These are phyloP conservation scores for Beverwykella pulmonaria DNA, from an alignment of 495 filamentous ascomycete genomes.

Conservation along the genomic window DNA sequence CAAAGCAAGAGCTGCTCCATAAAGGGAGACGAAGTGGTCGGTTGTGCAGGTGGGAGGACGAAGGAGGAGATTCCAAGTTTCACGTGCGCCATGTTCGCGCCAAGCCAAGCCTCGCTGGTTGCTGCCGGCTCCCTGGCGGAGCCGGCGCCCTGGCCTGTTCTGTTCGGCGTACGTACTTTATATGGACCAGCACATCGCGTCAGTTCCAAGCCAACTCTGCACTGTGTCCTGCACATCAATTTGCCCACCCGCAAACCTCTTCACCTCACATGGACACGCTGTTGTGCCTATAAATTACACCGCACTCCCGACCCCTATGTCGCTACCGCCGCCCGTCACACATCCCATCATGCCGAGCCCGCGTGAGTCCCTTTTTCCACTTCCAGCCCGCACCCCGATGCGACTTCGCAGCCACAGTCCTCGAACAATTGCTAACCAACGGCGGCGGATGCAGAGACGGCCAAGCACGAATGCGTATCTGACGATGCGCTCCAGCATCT, in stretches of 20 bases:
- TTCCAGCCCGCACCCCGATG: background rate
- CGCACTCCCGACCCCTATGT: conserved; percentile 18
- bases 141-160: background rate
- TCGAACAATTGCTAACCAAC: conserved; percentile 11
- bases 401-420: background rate
- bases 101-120: no score
- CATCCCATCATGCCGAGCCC: conserved; percentile 32
- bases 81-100: background rate
- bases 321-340: conserved; percentile 29
- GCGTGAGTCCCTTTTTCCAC: conserved; percentile 23
- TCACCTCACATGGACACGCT: conserved; percentile 8
- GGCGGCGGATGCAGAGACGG: conserved; percentile 37
- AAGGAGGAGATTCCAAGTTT: background rate
- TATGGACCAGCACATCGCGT: background rate
- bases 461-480: conserved; percentile 63
- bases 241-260: conserved; percentile 12
- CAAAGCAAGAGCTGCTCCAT: no score
- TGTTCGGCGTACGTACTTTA: background rate
- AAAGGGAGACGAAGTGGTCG: background rate
- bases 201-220: background rate
- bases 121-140: background rate
- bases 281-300: conserved; percentile 16
- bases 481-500: conserved; percentile 78
- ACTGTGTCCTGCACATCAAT: conserved; percentile 8
- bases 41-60: background rate